Evolutionary conservation across 2,329 filamentous ascomycete species (phyloP).

Genomic region (Huntiella bhutanensis): DNA sequence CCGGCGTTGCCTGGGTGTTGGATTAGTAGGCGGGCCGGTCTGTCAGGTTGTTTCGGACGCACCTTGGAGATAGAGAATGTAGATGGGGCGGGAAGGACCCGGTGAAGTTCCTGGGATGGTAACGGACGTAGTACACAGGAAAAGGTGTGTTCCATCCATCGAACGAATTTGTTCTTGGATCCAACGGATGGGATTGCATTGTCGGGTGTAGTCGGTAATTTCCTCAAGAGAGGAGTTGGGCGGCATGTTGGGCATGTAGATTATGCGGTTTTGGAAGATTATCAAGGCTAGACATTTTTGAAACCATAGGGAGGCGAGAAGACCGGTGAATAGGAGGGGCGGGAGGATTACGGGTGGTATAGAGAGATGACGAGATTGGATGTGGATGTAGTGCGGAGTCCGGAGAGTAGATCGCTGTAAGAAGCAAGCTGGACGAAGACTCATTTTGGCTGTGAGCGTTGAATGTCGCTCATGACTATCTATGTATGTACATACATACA

Average conservation of each 20-base stretch:
- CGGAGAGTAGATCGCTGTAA: too few species aligned
- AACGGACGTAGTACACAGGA: conserved; percentile 35
- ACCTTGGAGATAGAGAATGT: conserved; percentile 41
- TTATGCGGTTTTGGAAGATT: conserved; percentile 61
- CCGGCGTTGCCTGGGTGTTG: conserved; percentile 33
- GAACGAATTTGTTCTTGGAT: conserved; percentile 40
- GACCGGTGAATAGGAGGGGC: conserved; percentile 45
- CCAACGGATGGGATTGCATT: conserved; percentile 48
- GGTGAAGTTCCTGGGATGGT: neutral
- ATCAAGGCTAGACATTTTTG: conserved; percentile 58
- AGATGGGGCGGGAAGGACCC: conserved; percentile 19
- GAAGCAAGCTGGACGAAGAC: too few species aligned
- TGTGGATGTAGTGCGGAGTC: neutral
- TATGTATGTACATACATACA: too few species aligned
- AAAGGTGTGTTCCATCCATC: conserved; percentile 45
- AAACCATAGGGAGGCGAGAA: conserved; percentile 44
- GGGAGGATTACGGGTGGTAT: conserved; percentile 32
- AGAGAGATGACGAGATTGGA: neutral
- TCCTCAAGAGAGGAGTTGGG: conserved; percentile 50
- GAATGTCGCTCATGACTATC: too few species aligned
- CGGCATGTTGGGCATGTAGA: conserved; percentile 61
- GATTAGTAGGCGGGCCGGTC: conserved; percentile 11
- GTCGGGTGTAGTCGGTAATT: conserved; percentile 41
- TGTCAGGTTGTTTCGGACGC: neutral
- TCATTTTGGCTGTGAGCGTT: too few species aligned